A percentile compares a stretch with the other conserved stretches of the same genome.
phyloP scores from a whole-genome alignment of 306 rosid species.

The Erythrophleum fordii region DNA sequence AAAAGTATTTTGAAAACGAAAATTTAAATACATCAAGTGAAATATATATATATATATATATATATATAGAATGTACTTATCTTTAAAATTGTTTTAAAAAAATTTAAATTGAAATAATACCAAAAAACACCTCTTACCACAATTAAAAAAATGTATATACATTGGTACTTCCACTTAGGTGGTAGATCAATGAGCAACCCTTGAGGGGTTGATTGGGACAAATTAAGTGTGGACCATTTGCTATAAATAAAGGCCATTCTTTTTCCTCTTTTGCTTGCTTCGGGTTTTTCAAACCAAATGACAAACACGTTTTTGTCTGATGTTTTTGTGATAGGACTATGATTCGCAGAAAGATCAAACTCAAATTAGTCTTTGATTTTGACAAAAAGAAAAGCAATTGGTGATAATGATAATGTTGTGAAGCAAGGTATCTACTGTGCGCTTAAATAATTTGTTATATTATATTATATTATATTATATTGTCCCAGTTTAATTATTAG shows the following conservation, averaged over 20 bases:
- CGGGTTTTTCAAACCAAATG: not conserved
- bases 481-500: not conserved
- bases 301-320: not conserved
- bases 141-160: no score
- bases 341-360: not conserved
- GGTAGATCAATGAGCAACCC: no score
- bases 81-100: no score
- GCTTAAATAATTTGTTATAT: not conserved
- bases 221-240: not conserved
- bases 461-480: no score
- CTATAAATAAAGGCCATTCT: not conserved
- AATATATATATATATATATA: no score
- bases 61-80: no score
- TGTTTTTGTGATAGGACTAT: not conserved
- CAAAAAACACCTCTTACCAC: no score
- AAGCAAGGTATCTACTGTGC: not conserved
- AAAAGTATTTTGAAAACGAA: no score
- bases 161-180: no score
- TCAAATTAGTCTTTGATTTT: not conserved
- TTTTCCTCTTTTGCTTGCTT: not conserved
- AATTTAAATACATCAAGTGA: no score
- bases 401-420: not conserved
- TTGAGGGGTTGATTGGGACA: no score
- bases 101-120: no score
- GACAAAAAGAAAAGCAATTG: not conserved